Evolutionary conservation across 177 flowering plant species (phyloP).

Genomic region (Vitis hybrid): DNA sequence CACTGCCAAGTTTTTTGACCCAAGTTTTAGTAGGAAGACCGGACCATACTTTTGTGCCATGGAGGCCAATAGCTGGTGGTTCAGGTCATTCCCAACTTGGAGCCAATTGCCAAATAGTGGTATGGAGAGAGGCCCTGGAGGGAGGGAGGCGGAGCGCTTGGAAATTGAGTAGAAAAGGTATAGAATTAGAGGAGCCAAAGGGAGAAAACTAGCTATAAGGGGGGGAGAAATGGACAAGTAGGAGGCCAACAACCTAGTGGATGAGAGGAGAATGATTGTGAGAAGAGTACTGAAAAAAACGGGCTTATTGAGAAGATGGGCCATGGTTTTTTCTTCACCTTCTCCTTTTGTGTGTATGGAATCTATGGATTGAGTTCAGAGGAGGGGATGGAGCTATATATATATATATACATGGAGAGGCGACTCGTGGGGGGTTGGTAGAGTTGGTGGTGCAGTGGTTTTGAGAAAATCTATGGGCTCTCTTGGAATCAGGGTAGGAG

Average conservation of each 20-base stretch:
- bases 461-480: too few species aligned
- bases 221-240: too few species aligned
- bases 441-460: too few species aligned
- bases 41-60: slow-evolving; percentile 39
- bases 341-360: too few species aligned
- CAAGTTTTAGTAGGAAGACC: slow-evolving; percentile 47
- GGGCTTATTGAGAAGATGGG: not conserved
- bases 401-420: too few species aligned
- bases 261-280: not conserved
- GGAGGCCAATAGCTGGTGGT: slow-evolving; percentile 47
- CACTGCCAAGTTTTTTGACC: slow-evolving; percentile 42
- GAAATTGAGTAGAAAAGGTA: not conserved
- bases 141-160: slow-evolving; percentile 20
- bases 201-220: not conserved
- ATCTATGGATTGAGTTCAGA: too few species aligned
- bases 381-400: too few species aligned
- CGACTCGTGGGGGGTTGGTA: too few species aligned
- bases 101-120: slow-evolving; percentile 71
- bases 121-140: slow-evolving; percentile 45
- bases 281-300: not conserved
- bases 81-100: slow-evolving; percentile 64
- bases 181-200: not conserved
- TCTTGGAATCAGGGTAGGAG: too few species aligned
- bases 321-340: not conserved
- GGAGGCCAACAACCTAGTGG: not conserved